Evolutionary conservation across 768 basidiomycete species (phyloP), one percentile per base, ranked within the genome.

Genomic region (Tulasnella sp.): DNA sequence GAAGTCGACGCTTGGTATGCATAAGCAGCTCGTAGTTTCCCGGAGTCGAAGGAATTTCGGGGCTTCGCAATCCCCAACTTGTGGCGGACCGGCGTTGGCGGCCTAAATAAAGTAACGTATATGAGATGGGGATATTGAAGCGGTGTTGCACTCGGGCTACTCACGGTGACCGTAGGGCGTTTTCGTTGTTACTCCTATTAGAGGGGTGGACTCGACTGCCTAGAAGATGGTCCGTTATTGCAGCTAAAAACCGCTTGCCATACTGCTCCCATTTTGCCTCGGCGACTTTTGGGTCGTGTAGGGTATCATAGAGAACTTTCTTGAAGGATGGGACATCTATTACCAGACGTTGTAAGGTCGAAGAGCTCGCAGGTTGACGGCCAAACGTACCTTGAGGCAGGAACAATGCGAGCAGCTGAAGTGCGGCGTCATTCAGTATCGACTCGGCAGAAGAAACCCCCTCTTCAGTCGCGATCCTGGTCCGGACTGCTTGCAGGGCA

Each of bases 191-290:
- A 14, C 19, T 14, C 36, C n/a, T 31, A 17, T 12, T 15, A 22
- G 29, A 29, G 25, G 25, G 39, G 72, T 38, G 29, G 31, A 39
- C 40, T 15, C 15, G 69, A 25, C 69, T 38, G 29, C 40, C 69
- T 12, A 64, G 58, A 25, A 64, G 58, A n/a, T 71, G 58, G 17
- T 31, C 54, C 40, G 75, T 76, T 67, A 74, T 77, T 38, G 73
- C 52, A 22, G 49, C 72, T 52, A 80, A 75, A 37, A 80, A 77
- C 2, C 69, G 74, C 19, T 67, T 75, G 38, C 79, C 79, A 64
- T 76, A 79, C 29, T 39, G 34, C 11, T 79, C 75, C 74, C 75
- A 80, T 29, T 78, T 73, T 31, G 37, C 25, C 36, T 72, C 75
- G 42, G 67, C 36, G 4, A 45, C 74, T 36, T 71, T 67, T n/a